Evolutionary conservation across 768 basidiomycete genomes (phyloP).

Genomic region (Filobasidium floriforme): DNA sequence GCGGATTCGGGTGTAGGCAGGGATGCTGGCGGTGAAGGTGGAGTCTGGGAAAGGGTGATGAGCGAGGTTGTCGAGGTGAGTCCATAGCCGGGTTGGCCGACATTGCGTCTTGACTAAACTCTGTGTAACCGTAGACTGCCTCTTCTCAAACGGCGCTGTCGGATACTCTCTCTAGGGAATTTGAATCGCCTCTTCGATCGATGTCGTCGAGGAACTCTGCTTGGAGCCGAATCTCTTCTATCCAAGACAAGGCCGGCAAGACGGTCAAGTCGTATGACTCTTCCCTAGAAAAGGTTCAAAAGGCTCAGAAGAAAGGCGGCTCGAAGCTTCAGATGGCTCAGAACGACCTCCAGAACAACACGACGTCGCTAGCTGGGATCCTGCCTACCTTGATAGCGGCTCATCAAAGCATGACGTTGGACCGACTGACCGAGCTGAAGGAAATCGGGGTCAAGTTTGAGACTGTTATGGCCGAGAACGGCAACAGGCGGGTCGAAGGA

Average conservation of each 20-base stretch:
- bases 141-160: slow-evolving; percentile 33
- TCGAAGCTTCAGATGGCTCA: slow-evolving; percentile 35
- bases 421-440: slow-evolving; percentile 37
- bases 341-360: slow-evolving; percentile 27
- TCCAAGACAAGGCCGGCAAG: slow-evolving; percentile 40
- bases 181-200: slow-evolving; percentile 39
- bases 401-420: slow-evolving; percentile 39
- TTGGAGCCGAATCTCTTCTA: slow-evolving; percentile 31
- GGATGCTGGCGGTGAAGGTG: slow-evolving; percentile 32
- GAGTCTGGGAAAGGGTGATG: slow-evolving; percentile 37
- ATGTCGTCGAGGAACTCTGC: slow-evolving; percentile 34
- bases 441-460: slow-evolving; percentile 43
- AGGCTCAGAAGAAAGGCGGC: slow-evolving; percentile 37
- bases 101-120: background rate
- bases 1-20: slow-evolving; percentile 30
- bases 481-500: slow-evolving; percentile 34
- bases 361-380: slow-evolving; percentile 27
- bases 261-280: slow-evolving; percentile 44
- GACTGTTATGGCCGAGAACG: slow-evolving; percentile 39
- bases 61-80: slow-evolving; percentile 40
- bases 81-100: background rate
- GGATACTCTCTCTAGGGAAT: slow-evolving; percentile 36
- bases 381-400: slow-evolving; percentile 41
- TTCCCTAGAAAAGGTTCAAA: slow-evolving; percentile 37
- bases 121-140: slow-evolving; percentile 27